phyloP scores from a whole-genome alignment of 2,329 filamentous ascomycete species.

The Phaeosphaeriaceae sp. region DNA sequence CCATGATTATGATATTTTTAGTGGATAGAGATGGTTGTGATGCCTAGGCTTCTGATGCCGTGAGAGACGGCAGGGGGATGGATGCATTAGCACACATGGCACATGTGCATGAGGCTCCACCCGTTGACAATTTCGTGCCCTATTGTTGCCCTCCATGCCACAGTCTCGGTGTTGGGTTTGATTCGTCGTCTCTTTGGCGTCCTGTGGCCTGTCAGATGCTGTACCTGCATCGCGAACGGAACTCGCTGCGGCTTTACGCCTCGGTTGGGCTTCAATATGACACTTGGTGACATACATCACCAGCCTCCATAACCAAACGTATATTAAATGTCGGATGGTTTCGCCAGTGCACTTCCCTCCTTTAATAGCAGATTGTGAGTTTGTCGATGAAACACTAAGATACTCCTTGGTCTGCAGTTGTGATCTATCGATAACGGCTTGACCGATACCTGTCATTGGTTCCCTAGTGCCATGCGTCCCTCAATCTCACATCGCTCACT shows the following conservation, averaged over 20 bases:
- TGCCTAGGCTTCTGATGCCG: not conserved
- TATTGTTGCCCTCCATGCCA: too few relatives aligned
- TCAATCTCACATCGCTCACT: not conserved
- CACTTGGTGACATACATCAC: not conserved
- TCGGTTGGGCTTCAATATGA: not conserved
- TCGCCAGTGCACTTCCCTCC: not conserved
- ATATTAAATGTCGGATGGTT: not conserved
- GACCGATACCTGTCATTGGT: not conserved
- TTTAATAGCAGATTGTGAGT: not conserved
- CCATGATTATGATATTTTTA: not conserved
- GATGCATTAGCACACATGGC: not conserved
- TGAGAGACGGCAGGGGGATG: not conserved
- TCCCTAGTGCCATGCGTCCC: not conserved
- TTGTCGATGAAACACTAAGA: not conserved
- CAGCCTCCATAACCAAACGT: not conserved
- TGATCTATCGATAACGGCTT: not conserved
- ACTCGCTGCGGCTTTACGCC: not conserved
- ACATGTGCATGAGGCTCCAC: too few relatives aligned
- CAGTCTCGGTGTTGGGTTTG: not conserved
- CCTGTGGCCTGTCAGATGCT: not conserved
- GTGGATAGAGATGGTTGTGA: not conserved
- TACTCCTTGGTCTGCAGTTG: not conserved
- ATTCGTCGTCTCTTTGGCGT: not conserved
- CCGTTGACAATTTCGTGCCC: too few relatives aligned
- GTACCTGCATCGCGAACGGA: not conserved